Percentiles rank a stretch among this genome's conserved stretches.
Evolutionary conservation across 2,329 filamentous ascomycete species (phyloP).

Genomic region (Paraphoma sp.): DNA sequence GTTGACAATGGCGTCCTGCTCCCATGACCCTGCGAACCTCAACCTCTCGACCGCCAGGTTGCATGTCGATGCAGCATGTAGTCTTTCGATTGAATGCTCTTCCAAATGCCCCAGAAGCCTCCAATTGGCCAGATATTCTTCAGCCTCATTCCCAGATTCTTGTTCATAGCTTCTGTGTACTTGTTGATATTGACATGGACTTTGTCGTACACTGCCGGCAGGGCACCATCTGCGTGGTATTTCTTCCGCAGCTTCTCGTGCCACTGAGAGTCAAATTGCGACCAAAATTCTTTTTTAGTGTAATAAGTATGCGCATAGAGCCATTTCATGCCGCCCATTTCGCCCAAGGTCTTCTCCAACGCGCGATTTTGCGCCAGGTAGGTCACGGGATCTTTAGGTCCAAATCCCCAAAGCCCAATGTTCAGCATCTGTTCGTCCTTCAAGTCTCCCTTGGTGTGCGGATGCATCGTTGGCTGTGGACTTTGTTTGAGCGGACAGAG

Average conservation of each 20-base stretch:
- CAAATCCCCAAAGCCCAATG: conserved; percentile 79
- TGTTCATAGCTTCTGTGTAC: conserved; percentile 31
- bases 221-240: conserved; percentile 62
- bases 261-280: conserved; percentile 64
- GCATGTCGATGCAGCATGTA: conserved; percentile 43
- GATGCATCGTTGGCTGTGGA: conserved; percentile 42
- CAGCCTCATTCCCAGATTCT: conserved; percentile 31
- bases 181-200: conserved; percentile 57
- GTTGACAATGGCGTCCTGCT: too few species aligned
- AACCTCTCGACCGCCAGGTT: conserved; percentile 38
- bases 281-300: conserved; percentile 72
- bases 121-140: conserved; percentile 46
- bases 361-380: conserved; percentile 64
- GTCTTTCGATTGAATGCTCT: conserved; percentile 47
- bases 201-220: conserved; percentile 73
- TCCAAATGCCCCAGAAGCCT: conserved; percentile 48
- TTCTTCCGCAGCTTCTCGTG: conserved; percentile 65
- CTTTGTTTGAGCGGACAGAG: conserved; percentile 53
- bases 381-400: conserved; percentile 49
- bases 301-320: conserved; percentile 75
- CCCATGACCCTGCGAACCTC: not conserved
- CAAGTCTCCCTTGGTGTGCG: conserved; percentile 37
- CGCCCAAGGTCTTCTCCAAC: conserved; percentile 65
- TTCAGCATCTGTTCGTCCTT: conserved; percentile 56
- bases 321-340: conserved; percentile 71